Evolutionary conservation across 179 eudicot genomes (phyloP).

Genomic region (Amaranthus tricolor): DNA sequence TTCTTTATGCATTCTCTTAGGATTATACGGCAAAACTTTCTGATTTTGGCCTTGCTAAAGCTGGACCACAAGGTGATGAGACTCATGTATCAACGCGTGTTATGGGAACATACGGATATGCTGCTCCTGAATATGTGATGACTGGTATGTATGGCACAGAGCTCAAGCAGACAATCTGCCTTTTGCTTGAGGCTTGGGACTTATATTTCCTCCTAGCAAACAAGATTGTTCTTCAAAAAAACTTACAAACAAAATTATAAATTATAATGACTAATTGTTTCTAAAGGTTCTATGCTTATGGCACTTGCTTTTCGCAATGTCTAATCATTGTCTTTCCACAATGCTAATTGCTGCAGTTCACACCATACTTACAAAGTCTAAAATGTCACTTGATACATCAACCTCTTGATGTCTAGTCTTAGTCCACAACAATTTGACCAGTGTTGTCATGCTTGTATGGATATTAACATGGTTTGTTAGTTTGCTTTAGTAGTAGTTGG

Average conservation of each 20-base stretch:
- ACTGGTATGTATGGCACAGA: slow-evolving; percentile 53
- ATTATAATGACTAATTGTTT: neutral
- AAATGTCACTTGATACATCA: neutral
- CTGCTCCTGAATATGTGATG: slow-evolving; percentile 88
- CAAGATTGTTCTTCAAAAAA: neutral
- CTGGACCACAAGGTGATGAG: slow-evolving; percentile 90
- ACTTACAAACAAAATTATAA: neutral
- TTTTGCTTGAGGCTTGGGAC: slow-evolving; percentile 4
- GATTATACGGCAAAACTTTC: slow-evolving; percentile 77
- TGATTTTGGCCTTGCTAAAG: slow-evolving; percentile 88
- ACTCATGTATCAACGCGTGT: slow-evolving; percentile 86
- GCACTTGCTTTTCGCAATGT: neutral
- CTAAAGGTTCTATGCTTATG: neutral
- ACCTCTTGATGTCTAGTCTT: neutral
- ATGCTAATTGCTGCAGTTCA: neutral
- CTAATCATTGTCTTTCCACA: neutral
- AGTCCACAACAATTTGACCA: neutral
- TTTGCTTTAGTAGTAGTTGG: neutral
- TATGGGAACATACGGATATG: slow-evolving; percentile 90
- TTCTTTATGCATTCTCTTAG: slow-evolving; percentile 30
- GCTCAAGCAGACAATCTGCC: neutral
- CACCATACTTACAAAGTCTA: neutral
- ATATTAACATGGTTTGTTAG: neutral
- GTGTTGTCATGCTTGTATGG: neutral
- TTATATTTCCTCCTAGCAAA: neutral